phyloP scores from a whole-genome alignment of 148 eudicot genomes.

The Chenopodium album region DNA sequence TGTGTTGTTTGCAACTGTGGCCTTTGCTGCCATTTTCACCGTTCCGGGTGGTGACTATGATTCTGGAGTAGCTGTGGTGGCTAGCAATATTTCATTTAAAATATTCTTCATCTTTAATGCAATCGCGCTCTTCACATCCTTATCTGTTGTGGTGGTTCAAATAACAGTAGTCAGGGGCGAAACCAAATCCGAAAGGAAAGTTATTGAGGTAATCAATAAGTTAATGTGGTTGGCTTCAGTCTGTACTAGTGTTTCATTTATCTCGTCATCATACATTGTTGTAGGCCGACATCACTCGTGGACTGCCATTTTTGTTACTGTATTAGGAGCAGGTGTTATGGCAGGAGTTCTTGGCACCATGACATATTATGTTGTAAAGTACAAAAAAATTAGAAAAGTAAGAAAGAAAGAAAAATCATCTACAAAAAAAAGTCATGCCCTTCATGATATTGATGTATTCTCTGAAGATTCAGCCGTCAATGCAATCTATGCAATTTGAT shows the following conservation, averaged over 20 bases:
- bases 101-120: slow-evolving; percentile 63
- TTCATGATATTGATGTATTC: slow-evolving; percentile 30
- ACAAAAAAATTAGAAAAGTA: slow-evolving; percentile 47
- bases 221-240: slow-evolving; percentile 78
- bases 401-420: slow-evolving; percentile 50
- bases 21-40: slow-evolving; percentile 63
- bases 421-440: slow-evolving; percentile 25
- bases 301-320: slow-evolving; percentile 56
- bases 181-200: slow-evolving; percentile 61
- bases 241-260: slow-evolving; percentile 66
- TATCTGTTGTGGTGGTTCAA: slow-evolving; percentile 75
- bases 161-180: slow-evolving; percentile 71
- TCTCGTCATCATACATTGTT: slow-evolving; percentile 61
- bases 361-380: slow-evolving; percentile 69
- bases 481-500: slow-evolving; percentile 63
- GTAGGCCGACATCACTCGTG: slow-evolving; percentile 49
- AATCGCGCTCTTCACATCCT: slow-evolving; percentile 58
- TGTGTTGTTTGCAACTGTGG: slow-evolving; percentile 68
- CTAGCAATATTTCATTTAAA: slow-evolving; percentile 39
- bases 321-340: slow-evolving; percentile 50
- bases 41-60: slow-evolving; percentile 62
- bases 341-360: slow-evolving; percentile 55
- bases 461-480: slow-evolving; percentile 58
- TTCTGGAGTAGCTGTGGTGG: slow-evolving; percentile 52
- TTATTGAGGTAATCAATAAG: slow-evolving; percentile 68